Evolutionary conservation across 805 yeast species (phyloP).

Genomic region (Saccharomycopsis vini): DNA sequence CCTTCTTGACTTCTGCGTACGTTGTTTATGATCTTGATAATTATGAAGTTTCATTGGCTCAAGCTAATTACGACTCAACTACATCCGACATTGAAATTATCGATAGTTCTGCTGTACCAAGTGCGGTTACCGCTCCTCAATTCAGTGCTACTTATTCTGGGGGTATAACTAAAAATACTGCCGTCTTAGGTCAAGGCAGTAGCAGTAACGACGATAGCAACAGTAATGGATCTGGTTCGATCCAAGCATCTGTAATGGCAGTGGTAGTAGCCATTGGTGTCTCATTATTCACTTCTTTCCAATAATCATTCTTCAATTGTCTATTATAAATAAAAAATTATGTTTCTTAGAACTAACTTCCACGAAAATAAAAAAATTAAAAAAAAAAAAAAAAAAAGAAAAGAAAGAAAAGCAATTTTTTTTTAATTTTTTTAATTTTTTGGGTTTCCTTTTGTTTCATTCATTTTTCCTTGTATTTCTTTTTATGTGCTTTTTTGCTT

Average conservation of each 20-base stretch:
- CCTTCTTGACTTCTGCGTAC: constrained; percentile 43
- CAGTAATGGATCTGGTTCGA: not conserved
- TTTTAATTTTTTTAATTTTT: no score
- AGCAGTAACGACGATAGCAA: not conserved
- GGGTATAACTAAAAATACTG: constrained; percentile 18
- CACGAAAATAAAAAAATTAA: no score
- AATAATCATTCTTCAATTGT: no score
- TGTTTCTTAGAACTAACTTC: no score
- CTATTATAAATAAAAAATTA: no score
- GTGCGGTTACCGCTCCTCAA: constrained; percentile 38
- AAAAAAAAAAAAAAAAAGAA: no score
- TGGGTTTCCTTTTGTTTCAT: no score
- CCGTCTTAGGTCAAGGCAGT: not conserved
- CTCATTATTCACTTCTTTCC: no score
- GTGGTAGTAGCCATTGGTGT: not conserved
- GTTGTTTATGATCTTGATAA: constrained; percentile 46
- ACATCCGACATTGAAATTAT: constrained; percentile 31
- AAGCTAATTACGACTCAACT: constrained; percentile 27
- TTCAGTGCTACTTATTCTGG: constrained; percentile 37
- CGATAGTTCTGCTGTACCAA: constrained; percentile 36
- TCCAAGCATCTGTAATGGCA: not conserved
- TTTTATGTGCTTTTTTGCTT: no score
- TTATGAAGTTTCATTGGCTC: constrained; percentile 37
- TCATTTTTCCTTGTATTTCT: no score
- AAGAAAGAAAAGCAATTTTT: no score